Conservation (phyloP, 441 rosid species). For the Bocquillonia castaneifolia region DNA sequence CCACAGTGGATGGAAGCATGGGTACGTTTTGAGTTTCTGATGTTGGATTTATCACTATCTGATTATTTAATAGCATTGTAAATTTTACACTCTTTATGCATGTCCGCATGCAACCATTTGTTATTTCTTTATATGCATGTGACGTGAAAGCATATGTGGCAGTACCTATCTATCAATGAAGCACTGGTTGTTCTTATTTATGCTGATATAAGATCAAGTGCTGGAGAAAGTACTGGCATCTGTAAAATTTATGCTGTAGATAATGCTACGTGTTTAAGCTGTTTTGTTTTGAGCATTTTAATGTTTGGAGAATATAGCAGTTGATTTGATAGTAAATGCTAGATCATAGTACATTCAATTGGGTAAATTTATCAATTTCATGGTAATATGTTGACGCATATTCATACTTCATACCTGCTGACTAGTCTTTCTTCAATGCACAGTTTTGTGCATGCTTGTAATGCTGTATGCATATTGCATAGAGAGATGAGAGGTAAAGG, state of each 20-base stretch:
- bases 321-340: background rate
- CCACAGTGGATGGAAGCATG: constrained; percentile 99
- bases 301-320: background rate
- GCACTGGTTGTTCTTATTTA: background rate
- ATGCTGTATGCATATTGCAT: background rate
- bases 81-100: background rate
- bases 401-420: background rate
- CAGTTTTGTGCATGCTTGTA: background rate
- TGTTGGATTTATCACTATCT: constrained; percentile 2
- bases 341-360: background rate
- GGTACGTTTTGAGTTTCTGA: constrained; percentile 44
- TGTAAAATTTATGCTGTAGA: background rate
- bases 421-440: too few relatives aligned
- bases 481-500: background rate
- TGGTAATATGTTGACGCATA: background rate
- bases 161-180: background rate
- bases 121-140: background rate
- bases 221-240: background rate
- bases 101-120: background rate
- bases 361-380: background rate
- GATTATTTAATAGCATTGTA: background rate
- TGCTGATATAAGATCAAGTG: background rate
- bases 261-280: background rate
- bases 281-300: background rate
- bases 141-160: background rate